Base-by-base conservation (phyloP, 2,329 filamentous ascomycete genomes). In the Penicillium palitans region DNA sequence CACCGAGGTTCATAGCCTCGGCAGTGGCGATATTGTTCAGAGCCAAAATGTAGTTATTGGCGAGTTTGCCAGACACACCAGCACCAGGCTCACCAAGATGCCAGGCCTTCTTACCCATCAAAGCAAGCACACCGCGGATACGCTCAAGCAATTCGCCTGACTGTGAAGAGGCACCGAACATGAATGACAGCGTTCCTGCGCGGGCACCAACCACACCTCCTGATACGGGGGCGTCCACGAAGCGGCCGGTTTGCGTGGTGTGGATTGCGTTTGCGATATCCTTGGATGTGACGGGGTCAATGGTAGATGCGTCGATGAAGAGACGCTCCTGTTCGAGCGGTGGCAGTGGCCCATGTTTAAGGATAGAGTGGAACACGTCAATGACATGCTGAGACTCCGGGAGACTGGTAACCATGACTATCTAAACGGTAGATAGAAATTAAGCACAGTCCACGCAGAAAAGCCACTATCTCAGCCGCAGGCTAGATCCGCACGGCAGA, bases 251-350 rank as follows among this genome's bases (percentile, higher is more conserved):
- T 1, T 84, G 81, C 1, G 86, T 85, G 6, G 84, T 83, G 57
- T 81, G 84, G 2, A 96, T 87, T 25, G 83, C 82, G 60, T 86
- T 81, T 24, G 92, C 91, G 6, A 98, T 88, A 64, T 87, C 83
- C 40, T 86, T 86, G 1, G 93, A 97, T 2, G 92, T 91, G 33
- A 87, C 86, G 0, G 93, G 92, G 75, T 98, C 95, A 71, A 99
- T 98, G 17, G 95, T 99, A 4, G 93, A 98, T 75, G 90, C 93
- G 76, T 99, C 95, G 71, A 99, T 95, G 75, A 96, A 97, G 58
- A 97, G 78, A 40, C 92, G 87, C 58, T 88, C 80, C 51, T 82
- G 83, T 41, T 80, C 78, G 2, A 81, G 70, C 33, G 74, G 75
- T 7, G 83, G 79, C 6, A 87, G 79, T 4, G 69, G 59, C 6